Conservation (phyloP, 345 rosid genomes). For the Firmiana major region DNA sequence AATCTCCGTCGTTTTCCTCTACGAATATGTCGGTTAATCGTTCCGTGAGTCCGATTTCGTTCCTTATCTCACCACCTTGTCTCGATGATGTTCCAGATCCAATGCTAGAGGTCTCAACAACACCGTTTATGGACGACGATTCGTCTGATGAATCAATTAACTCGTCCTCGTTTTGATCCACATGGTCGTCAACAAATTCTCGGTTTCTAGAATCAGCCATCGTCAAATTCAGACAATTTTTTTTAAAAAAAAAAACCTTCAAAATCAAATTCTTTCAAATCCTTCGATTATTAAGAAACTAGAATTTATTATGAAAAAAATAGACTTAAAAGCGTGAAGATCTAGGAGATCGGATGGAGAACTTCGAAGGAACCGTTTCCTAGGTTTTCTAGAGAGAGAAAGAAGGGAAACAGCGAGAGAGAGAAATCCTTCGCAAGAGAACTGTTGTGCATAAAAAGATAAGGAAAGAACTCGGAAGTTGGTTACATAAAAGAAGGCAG, state of each 20-base stretch:
- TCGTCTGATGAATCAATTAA: constrained; percentile 27
- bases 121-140: constrained; percentile 20
- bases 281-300: constrained; percentile 16
- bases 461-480: background rate
- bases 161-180: constrained; percentile 41
- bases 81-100: constrained; percentile 40
- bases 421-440: background rate
- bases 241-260: constrained; percentile 20
- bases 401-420: background rate
- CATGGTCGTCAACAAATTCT: constrained; percentile 34
- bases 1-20: constrained; percentile 56
- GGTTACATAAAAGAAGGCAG: background rate
- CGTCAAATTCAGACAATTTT: constrained; percentile 10
- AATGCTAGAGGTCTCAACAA: constrained; percentile 25
- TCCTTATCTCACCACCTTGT: constrained; percentile 17
- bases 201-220: constrained; percentile 55
- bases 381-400: background rate
- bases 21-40: constrained; percentile 52
- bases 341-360: background rate
- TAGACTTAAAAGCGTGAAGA: background rate
- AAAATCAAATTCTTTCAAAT: background rate
- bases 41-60: constrained; percentile 45
- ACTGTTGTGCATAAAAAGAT: no score
- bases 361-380: background rate
- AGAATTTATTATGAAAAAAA: background rate